Evolutionary conservation across 805 yeast genomes (phyloP), one percentile per base, ranked within the genome.

Genomic region (Pichia paraexigua): DNA sequence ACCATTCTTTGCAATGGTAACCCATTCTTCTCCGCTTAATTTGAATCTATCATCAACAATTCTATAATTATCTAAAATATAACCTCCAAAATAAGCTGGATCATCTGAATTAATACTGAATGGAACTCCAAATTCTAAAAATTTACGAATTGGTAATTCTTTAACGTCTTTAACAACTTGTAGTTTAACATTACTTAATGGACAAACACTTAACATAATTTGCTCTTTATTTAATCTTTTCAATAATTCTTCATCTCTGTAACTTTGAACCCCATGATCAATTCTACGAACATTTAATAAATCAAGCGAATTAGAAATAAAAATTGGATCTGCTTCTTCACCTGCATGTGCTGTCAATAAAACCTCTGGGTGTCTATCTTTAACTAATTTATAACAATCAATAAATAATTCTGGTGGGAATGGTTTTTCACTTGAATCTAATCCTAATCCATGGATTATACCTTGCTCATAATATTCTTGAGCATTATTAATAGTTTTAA

Each of bases 11-110:
- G 87, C 88, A 57, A 87, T 79, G 49, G 60, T 65, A 46, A 72
- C 71, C 94, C 94, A 87, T 44, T 80, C 77, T 17, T 74, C 68
- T 51, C 75, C 62, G 45, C 76, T 70, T 68, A 87, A 82, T 6
- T 82, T 81, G 66, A 87, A 87, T 56, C 76, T 73, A 49, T 78
- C 72, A 55, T 85, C 86, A 28, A 85, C 87, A 39, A 76, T 77
- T 30, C 77, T 62, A 65, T 86, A 87, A 67, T 86, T 87, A 62
- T 87, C 92, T 57, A 87, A 69, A 57, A 86, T 80, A 67, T 85
- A 86, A n/a, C 89, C 92, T 46, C 92, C 92, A 63, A 87, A 87
- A 64, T 87, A 87, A 4, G 94, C 87, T 41, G 90, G 90, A 63
- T 83, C 90, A 63, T 83, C 89, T 4, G 87, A 80, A 66, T 87